Base-by-base conservation (phyloP, 345 rosid genomes). In the Populus deltoides region DNA sequence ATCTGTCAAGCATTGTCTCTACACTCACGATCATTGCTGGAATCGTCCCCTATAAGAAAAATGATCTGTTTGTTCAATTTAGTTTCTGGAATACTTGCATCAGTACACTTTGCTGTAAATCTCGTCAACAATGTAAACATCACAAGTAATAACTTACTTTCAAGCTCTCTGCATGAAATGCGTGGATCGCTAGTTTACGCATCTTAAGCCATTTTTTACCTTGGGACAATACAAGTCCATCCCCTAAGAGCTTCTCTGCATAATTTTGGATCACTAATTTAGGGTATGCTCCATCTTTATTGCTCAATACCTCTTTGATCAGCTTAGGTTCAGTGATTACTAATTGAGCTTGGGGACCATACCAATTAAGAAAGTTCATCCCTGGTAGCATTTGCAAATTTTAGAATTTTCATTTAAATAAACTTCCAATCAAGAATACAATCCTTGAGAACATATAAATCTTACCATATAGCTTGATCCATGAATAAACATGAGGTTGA, bases 121-220 rank as follows among this genome's bases (percentile, higher is more conserved):
- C 17, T 15, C 51, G 11, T 47, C 51, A 15, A 47, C 51, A 47
- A 47, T 15, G 8, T 7, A 41, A 31, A 35, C 41, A 66, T 5
- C 18, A 35, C 2, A 33, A 35, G 39, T n/a, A 75, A 25, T 2
- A 15, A 59, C 39, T 75, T 81, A 85, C 88, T 70, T 78, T 86
- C 74, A 90, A 80, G 82, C 80, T 66, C 36, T 90, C 86, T 6
- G 84, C 82, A 80, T 85, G 87, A 75, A 90, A 90, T 55, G 87
- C 87, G 29, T 81, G 80, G 70, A 82, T 86, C 36, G 90, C 88
- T 35, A 88, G 74, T 78, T 85, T 88, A 35, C 88, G 86, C 27
- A 73, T 75, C 77, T 69, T 88, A 1, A 9, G 51, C 89, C 92
- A 90, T 83, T 86, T 88, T n/a, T 78, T 75, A 16, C 88, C 86